Evolutionary conservation across 305 asterid species (phyloP), one percentile per base, ranked within the genome.

Genomic region (Ajuga reptans): DNA sequence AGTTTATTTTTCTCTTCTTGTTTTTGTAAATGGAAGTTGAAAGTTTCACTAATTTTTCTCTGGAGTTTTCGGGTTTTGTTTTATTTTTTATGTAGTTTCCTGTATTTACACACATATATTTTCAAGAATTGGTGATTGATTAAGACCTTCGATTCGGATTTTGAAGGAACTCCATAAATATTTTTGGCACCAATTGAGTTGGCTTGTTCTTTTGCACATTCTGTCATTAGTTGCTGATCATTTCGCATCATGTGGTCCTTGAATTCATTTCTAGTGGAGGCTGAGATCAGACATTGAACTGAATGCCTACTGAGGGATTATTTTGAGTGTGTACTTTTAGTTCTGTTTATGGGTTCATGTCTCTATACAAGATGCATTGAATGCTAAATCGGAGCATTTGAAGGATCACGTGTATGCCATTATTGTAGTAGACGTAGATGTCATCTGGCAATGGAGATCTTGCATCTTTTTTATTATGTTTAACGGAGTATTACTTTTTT

Each of bases 131-230:
- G 55, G 43, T 41, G 59, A 66, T 60, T 21, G 45, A 34, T 43
- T 49, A 11, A 49, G 65, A 29, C 45, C 1, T 41, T 64, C 17
- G 68, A 64, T 43, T 57, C 69, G 17, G 14, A 62, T 61, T 71
- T 73, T 73, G 75, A 64, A 66, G 69, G 76, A 73, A 62, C 43
- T 68, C 52, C 39, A 57, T 21, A 41, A 9, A 14, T 71, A 15
- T 46, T n/a, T 8, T 21, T 11, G 66, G 67, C 17, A 42, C 56
- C 27, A 17, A 9, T 67, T 6, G 24, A 41, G 9, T 54, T 70
- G 56, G 47, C 68, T 50, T 42, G 6, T 31, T 72, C 45, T 56
- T 37, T 17, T 58, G 17, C 10, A 36, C 16, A 33, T 49, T 45
- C 46, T 59, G 39, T 47, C 58, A 49, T 69, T 50, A 62, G 73